phyloP scores from a whole-genome alignment of 1,139 yeast species.

The Yarrowia galli region DNA sequence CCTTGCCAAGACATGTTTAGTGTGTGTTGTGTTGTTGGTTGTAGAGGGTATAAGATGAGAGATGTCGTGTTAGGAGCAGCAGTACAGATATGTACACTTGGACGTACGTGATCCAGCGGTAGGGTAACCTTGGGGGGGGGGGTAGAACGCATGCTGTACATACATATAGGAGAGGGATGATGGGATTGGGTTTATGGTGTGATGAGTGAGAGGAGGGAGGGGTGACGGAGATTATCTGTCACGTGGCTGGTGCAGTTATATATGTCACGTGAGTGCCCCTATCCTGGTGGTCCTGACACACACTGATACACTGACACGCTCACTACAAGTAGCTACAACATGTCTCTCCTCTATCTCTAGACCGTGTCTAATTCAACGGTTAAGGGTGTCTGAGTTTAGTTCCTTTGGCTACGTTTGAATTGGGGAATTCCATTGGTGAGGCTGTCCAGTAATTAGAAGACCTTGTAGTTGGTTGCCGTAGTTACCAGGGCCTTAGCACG shows the following conservation, averaged over 20 bases:
- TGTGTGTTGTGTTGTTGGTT: conserved; percentile 1
- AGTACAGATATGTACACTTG: conserved; percentile 23
- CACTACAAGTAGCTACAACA: not conserved
- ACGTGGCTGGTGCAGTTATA: not conserved
- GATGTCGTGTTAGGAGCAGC: conserved; percentile 18
- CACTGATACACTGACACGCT: too few relatives aligned
- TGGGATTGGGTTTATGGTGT: conserved; percentile 9
- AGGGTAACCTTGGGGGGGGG: conserved; percentile 29
- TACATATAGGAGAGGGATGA: not conserved
- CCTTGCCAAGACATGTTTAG: conserved; percentile 56
- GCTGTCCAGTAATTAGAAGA: too few relatives aligned
- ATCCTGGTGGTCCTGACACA: too few relatives aligned
- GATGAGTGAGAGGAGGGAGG: conserved; percentile 7
- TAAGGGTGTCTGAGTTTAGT: not conserved
- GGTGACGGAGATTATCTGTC: not conserved
- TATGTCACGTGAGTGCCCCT: too few relatives aligned
- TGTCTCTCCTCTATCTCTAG: not conserved
- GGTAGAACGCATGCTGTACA: too few relatives aligned
- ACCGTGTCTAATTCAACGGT: not conserved
- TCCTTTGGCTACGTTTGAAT: too few relatives aligned
- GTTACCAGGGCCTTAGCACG: too few relatives aligned
- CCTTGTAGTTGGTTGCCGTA: too few relatives aligned
- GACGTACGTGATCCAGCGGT: conserved; percentile 32
- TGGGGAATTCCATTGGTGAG: too few relatives aligned
- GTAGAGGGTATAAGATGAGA: conserved; percentile 16